These are phyloP conservation scores for Venturia aucupariae DNA, from an alignment of 2,329 filamentous ascomycete genomes.

Conservation along the genomic window DNA sequence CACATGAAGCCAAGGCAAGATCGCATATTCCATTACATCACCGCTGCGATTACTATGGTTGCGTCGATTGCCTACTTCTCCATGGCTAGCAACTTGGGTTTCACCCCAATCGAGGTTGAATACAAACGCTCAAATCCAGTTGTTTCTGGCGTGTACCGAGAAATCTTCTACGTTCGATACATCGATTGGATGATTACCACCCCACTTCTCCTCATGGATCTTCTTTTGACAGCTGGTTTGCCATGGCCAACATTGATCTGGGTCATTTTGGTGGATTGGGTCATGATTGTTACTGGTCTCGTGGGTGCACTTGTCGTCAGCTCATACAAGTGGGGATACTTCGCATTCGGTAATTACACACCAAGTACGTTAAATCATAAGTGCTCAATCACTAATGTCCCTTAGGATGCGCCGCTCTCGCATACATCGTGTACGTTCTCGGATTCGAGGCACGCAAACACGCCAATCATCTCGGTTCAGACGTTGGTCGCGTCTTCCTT, in stretches of 20 bases:
- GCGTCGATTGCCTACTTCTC: slow-evolving; percentile 56
- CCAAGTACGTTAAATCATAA: too few species aligned
- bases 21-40: slow-evolving; percentile 57
- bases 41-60: slow-evolving; percentile 47
- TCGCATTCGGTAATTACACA: slow-evolving; percentile 37
- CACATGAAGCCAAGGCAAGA: slow-evolving; percentile 46
- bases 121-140: slow-evolving; percentile 39
- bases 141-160: slow-evolving; percentile 44
- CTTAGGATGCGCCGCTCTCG: slow-evolving; percentile 36
- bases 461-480: slow-evolving; percentile 44
- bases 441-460: slow-evolving; percentile 47
- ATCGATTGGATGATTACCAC: slow-evolving; percentile 59
- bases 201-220: slow-evolving; percentile 51
- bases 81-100: slow-evolving; percentile 59
- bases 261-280: slow-evolving; percentile 51
- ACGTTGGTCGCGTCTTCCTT: slow-evolving; percentile 46
- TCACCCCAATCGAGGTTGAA: slow-evolving; percentile 53
- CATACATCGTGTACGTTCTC: slow-evolving; percentile 53
- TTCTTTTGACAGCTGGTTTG: slow-evolving; percentile 55
- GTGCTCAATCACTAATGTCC: not conserved
- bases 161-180: slow-evolving; percentile 59
- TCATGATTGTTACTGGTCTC: slow-evolving; percentile 60
- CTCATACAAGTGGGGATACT: slow-evolving; percentile 62
- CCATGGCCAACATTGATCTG: slow-evolving; percentile 56
- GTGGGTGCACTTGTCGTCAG: slow-evolving; percentile 54